Evolutionary conservation across 1,139 yeast genomes (phyloP).

Genomic region (Yamadazyma sp.): DNA sequence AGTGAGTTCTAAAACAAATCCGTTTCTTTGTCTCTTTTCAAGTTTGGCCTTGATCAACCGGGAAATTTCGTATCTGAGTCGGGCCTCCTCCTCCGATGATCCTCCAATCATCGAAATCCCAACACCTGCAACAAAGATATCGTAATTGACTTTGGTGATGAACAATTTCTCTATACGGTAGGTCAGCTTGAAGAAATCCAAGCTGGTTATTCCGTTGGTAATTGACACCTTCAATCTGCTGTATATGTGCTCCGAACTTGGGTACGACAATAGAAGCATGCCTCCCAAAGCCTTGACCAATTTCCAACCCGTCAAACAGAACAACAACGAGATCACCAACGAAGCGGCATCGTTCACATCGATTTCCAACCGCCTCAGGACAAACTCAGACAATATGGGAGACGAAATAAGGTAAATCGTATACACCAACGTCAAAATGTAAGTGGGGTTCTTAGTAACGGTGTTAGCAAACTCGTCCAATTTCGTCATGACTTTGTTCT

Average conservation of each 20-base stretch:
- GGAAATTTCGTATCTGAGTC: slow-evolving; percentile 53
- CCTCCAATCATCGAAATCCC: slow-evolving; percentile 64
- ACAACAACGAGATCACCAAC: slow-evolving; percentile 46
- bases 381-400: slow-evolving; percentile 34
- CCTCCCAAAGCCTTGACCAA: slow-evolving; percentile 53
- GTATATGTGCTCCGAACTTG: slow-evolving; percentile 44
- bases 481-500: slow-evolving; percentile 11
- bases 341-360: slow-evolving; percentile 54
- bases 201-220: slow-evolving; percentile 34
- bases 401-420: slow-evolving; percentile 36
- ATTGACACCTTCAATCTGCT: slow-evolving; percentile 35
- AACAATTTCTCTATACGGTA: slow-evolving; percentile 51
- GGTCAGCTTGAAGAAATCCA: slow-evolving; percentile 51
- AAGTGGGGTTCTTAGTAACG: slow-evolving; percentile 56
- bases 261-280: slow-evolving; percentile 53
- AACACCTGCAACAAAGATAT: slow-evolving; percentile 56
- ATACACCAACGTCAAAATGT: slow-evolving; percentile 59
- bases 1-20: slow-evolving; percentile 54
- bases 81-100: slow-evolving; percentile 65
- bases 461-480: slow-evolving; percentile 14
- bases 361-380: slow-evolving; percentile 30
- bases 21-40: slow-evolving; percentile 23
- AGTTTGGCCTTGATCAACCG: slow-evolving; percentile 42
- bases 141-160: slow-evolving; percentile 63
- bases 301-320: slow-evolving; percentile 56